Evolutionary conservation across 2,329 filamentous ascomycete species (phyloP), one percentile per base, ranked within the genome.

Genomic region (Bisporella sp.): DNA sequence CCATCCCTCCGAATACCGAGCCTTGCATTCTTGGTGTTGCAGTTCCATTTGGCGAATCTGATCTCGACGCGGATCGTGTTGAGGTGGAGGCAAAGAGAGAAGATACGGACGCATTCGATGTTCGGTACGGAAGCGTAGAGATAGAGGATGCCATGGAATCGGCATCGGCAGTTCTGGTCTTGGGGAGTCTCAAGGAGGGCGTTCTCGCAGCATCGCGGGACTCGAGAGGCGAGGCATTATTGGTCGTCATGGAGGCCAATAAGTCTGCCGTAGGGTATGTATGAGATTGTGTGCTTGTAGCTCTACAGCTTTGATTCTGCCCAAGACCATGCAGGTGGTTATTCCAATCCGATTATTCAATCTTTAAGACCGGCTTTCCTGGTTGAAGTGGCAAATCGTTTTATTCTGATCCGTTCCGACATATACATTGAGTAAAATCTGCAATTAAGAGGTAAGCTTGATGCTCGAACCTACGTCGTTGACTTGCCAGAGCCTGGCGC

Each of bases 191-290:
- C 64, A 77, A 61, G 56, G 73, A 66, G 54, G 84, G 79, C 59
- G 81, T 68, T 46, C 52, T 49, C 47, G 54, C 48, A 21, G 59
- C 45, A 33, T 57, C 54, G 41, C 59, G 56, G 43, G 84, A 81
- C 69, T 85, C 78, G 66, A 84, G 81, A 69, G 84, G 79, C 71
- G 79, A 74, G 62, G 80, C 81, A 81, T 85, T 73, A 67, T 78
- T 73, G 66, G 81, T 77, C 78, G 82, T 82, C 84, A 88, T 88
- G 73, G 76, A 80, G 69, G 58, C 50, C 58, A 46, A 42, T 47
- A 41, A 45, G 40, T 46, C 44, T 28, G 13, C 40, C 47, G 42
- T 37, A 21, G 46, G 21, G 41, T 39, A 3, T 11, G 29, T 7
- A 12, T 8, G 29, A 7, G 40, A 47, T 13, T 53, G 21, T 45